Evolutionary conservation across 345 rosid species (phyloP).

Genomic region (Arabis hirsuta): DNA sequence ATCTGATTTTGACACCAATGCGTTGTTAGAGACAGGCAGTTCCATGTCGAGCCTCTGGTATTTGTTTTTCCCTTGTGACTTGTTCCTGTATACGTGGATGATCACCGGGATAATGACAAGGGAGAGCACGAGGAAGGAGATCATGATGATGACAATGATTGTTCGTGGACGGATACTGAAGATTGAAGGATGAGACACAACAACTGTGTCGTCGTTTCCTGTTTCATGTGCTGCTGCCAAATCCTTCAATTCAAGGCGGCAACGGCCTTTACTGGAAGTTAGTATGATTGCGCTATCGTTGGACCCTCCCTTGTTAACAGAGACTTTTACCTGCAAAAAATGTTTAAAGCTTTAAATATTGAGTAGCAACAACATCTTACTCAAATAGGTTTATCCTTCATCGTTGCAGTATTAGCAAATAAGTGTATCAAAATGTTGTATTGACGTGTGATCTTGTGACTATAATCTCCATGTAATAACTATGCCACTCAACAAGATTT

Average conservation of each 20-base stretch:
- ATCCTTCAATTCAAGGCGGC: slow-evolving; percentile 68
- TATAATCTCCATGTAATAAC: background rate
- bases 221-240: slow-evolving; percentile 47
- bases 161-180: slow-evolving; percentile 45
- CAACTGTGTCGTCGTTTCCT: slow-evolving; percentile 36
- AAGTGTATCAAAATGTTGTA: background rate
- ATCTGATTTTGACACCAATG: slow-evolving; percentile 28
- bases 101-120: slow-evolving; percentile 55
- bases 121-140: slow-evolving; percentile 50
- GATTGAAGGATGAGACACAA: slow-evolving; percentile 40
- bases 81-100: slow-evolving; percentile 48
- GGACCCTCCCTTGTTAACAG: slow-evolving; percentile 46
- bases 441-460: no score
- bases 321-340: slow-evolving; percentile 60
- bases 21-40: slow-evolving; percentile 52
- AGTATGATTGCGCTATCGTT: slow-evolving; percentile 49
- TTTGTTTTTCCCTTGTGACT: slow-evolving; percentile 36
- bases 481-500: background rate
- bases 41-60: slow-evolving; percentile 72
- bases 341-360: background rate
- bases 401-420: background rate
- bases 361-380: slow-evolving; percentile 4
- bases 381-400: background rate
- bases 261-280: slow-evolving; percentile 52
- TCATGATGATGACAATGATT: slow-evolving; percentile 41